Evolutionary conservation across 805 yeast species (phyloP).

Genomic region (Wickerhamiella hasegawae): DNA sequence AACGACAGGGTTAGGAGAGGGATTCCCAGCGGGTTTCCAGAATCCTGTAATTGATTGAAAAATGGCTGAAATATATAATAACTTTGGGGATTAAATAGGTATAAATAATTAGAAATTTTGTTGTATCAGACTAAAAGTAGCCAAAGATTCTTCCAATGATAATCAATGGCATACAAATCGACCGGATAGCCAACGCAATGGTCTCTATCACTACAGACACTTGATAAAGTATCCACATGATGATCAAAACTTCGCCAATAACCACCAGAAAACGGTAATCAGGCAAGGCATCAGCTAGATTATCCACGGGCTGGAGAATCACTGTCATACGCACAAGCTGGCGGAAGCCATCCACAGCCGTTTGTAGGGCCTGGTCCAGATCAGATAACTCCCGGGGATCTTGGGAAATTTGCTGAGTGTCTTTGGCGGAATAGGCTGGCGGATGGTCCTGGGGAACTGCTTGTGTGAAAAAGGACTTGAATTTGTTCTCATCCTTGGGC

Average conservation of each 20-base stretch:
- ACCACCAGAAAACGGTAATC: constrained; percentile 13
- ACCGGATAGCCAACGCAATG: constrained; percentile 13
- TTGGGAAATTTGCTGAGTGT: too few species aligned
- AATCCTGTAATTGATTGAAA: too few species aligned
- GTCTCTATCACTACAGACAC: constrained; percentile 17
- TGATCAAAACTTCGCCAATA: constrained; percentile 13
- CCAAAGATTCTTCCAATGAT: constrained; percentile 12
- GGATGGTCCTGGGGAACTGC: neutral
- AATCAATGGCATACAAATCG: constrained; percentile 17
- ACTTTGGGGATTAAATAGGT: too few species aligned
- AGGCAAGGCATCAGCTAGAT: constrained; percentile 16
- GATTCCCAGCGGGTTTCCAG: too few species aligned
- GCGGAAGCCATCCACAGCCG: too few species aligned
- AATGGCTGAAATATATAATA: too few species aligned
- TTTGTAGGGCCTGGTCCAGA: too few species aligned
- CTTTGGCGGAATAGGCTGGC: too few species aligned
- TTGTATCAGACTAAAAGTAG: neutral
- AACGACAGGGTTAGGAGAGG: too few species aligned
- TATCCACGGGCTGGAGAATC: constrained; percentile 17
- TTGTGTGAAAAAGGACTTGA: neutral
- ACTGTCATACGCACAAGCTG: constrained; percentile 12
- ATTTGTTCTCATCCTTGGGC: too few species aligned
- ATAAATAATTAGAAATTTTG: neutral
- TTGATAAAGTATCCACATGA: constrained; percentile 19
- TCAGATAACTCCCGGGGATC: too few species aligned